Conservation (phyloP, 164 flowering plant genomes). For the Piper betle region DNA sequence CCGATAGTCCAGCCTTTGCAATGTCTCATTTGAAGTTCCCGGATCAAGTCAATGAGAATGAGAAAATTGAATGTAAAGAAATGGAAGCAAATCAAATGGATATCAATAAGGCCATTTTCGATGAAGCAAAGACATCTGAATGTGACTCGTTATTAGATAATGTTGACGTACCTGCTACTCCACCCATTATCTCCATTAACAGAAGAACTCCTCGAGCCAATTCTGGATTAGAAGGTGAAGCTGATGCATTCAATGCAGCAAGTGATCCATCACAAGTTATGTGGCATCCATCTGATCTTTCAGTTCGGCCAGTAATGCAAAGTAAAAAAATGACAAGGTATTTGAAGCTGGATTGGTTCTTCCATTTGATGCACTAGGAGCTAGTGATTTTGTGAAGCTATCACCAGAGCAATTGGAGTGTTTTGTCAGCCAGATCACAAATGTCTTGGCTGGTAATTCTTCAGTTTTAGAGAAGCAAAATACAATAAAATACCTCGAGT, state of each 20-base stretch:
- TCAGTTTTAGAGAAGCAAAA: constrained; percentile 68
- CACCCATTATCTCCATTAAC: constrained; percentile 52
- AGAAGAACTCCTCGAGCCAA: constrained; percentile 32
- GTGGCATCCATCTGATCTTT: constrained; percentile 95
- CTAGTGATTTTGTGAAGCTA: constrained; percentile 66
- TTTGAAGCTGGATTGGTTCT: constrained; percentile 50
- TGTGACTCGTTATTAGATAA: constrained; percentile 42
- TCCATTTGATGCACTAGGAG: constrained; percentile 62
- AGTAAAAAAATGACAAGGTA: constrained; percentile 65
- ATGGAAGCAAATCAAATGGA: constrained; percentile 17
- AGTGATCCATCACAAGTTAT: constrained; percentile 42
- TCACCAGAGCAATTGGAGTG: constrained; percentile 54
- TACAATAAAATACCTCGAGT: constrained; percentile 75
- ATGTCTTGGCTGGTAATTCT: constrained; percentile 42
- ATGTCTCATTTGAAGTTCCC: constrained; percentile 26
- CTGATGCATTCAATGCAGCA: constrained; percentile 41
- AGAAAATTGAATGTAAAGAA: constrained; percentile 23
- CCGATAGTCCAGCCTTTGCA: constrained; percentile 25
- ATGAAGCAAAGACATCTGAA: constrained; percentile 29
- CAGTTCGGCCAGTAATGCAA: constrained; percentile 97
- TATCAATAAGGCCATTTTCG: constrained; percentile 18
- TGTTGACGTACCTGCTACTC: constrained; percentile 38
- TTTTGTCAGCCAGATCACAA: constrained; percentile 31
- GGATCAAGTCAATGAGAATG: constrained; percentile 27
- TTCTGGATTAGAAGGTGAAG: constrained; percentile 37